Evolutionary conservation across 352 stramenopile genomes (phyloP).

Genomic region (Phytophthora sojae): DNA sequence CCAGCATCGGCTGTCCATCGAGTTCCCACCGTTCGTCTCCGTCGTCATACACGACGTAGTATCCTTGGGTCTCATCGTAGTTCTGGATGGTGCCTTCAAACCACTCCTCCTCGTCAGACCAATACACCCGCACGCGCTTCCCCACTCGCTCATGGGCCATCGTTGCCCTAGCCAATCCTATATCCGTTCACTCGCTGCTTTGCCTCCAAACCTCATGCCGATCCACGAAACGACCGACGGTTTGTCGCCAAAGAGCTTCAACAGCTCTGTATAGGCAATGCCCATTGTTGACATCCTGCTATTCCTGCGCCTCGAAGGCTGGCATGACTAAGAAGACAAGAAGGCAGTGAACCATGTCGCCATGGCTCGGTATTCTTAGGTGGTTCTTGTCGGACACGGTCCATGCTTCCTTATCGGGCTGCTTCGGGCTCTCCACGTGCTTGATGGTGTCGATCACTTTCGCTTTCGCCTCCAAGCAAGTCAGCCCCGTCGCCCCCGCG

Average conservation of each 20-base stretch:
- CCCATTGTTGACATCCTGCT: constrained; percentile 10
- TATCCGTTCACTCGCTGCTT: constrained; percentile 17
- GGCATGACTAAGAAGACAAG: constrained; percentile 13
- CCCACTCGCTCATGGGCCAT: constrained; percentile 48
- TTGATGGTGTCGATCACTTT: constrained; percentile 31
- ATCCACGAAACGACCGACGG: constrained; percentile 32
- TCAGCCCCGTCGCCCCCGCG: background rate
- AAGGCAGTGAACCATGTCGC: background rate
- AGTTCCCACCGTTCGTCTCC: constrained; percentile 83
- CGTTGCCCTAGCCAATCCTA: constrained; percentile 4
- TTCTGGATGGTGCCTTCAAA: constrained; percentile 65
- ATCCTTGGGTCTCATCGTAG: constrained; percentile 50
- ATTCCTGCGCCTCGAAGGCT: constrained; percentile 22
- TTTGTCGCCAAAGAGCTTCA: constrained; percentile 13
- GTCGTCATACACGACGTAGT: constrained; percentile 83
- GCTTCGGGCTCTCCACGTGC: background rate
- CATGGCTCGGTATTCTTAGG: constrained; percentile 37
- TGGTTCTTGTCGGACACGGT: constrained; percentile 26
- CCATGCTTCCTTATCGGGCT: constrained; percentile 14
- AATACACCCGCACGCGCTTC: constrained; percentile 76
- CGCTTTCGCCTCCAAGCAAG: constrained; percentile 35
- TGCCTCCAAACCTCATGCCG: constrained; percentile 21
- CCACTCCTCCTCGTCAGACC: constrained; percentile 77
- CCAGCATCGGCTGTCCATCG: constrained; percentile 38
- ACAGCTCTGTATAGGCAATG: background rate